These are phyloP conservation scores for Podospora bellae-mahoneyi DNA, from an alignment of 495 filamentous ascomycete genomes.

Conservation along the genomic window DNA sequence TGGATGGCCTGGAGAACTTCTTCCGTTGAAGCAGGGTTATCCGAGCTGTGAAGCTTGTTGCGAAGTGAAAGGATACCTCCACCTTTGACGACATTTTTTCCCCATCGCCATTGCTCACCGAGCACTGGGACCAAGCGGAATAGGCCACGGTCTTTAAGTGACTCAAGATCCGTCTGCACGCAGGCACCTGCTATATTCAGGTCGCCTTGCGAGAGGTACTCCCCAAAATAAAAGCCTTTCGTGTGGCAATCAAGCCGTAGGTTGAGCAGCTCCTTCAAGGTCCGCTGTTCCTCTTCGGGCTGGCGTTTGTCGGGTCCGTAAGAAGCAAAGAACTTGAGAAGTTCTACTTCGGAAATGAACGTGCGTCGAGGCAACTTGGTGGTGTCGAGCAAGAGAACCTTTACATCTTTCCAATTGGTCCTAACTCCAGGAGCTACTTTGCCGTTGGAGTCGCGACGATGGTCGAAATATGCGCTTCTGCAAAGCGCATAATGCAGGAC, in stretches of 20 bases:
- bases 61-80: background rate
- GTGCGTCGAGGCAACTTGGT: background rate
- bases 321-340: background rate
- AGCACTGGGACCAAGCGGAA: background rate
- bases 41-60: background rate
- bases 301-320: background rate
- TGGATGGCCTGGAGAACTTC: background rate
- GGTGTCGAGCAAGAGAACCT: background rate
- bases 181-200: background rate
- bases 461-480: background rate
- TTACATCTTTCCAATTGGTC: background rate
- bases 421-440: too few species aligned
- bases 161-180: background rate
- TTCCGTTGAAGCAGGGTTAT: background rate
- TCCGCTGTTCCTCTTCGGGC: fast-evolving
- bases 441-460: background rate
- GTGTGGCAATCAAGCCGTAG: background rate
- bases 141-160: background rate
- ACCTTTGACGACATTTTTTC: background rate
- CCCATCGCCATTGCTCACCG: background rate
- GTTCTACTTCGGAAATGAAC: background rate
- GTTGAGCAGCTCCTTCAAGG: too few species aligned
- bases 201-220: background rate
- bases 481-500: background rate
- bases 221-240: background rate